phyloP scores from a whole-genome alignment of 2,329 filamentous ascomycete species.

The Alternaria tenuissima region DNA sequence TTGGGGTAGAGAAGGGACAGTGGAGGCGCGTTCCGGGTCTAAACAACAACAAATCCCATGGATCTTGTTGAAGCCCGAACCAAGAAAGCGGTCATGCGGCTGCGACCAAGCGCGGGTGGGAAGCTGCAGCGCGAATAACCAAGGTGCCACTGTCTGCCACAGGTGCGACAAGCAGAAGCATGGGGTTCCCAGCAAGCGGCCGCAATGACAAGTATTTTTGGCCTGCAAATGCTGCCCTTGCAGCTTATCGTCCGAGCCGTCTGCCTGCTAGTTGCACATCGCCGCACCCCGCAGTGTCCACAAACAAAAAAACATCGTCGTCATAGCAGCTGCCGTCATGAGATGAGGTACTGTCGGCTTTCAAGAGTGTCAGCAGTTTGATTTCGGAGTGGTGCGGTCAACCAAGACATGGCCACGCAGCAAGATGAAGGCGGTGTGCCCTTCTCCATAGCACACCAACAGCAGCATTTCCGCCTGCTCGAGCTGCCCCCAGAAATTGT shows the following conservation, averaged over 20 bases:
- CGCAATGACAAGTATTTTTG: conserved; percentile 31
- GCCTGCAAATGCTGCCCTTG: conserved; percentile 10
- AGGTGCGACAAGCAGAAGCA: conserved; percentile 31
- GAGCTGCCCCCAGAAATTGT: conserved; percentile 68
- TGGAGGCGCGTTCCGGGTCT: conserved; percentile 20
- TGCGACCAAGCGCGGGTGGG: conserved; percentile 36
- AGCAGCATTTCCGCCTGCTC: conserved; percentile 66
- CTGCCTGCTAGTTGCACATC: conserved; percentile 13
- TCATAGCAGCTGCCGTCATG: conserved; percentile 8
- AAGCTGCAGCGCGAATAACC: conserved; percentile 34
- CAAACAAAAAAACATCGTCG: conserved; percentile 15
- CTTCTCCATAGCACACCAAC: conserved; percentile 54
- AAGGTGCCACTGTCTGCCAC: conserved; percentile 25
- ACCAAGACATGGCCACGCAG: conserved; percentile 52
- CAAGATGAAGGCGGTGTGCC: conserved; percentile 52
- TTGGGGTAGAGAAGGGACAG: conserved; percentile 9
- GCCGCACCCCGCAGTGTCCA: conserved; percentile 14
- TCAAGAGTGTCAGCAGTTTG: neutral
- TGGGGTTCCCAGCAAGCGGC: conserved; percentile 22
- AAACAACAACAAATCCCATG: conserved; percentile 14
- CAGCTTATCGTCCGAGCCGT: conserved; percentile 9
- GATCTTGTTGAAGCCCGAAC: conserved; percentile 19
- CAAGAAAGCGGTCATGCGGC: conserved; percentile 33
- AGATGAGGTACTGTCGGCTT: neutral
- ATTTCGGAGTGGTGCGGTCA: neutral